Base-by-base conservation (phyloP, 2,329 filamentous ascomycete genomes). In the Neonectria coccinea region DNA sequence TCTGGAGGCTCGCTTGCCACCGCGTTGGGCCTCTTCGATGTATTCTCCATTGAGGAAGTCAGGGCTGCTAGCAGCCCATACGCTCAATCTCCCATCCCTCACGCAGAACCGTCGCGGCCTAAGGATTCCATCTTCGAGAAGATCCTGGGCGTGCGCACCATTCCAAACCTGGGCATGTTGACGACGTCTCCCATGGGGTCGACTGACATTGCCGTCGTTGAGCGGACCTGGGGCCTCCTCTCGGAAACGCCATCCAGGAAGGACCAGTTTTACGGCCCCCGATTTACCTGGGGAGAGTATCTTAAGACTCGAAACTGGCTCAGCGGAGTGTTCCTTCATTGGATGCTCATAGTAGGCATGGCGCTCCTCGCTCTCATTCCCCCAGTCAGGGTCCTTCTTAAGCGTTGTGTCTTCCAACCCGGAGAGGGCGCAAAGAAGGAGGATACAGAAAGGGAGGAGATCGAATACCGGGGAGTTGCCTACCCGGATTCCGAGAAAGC, bases 1-100 rank as follows among this genome's bases (percentile, higher is more conserved):
- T 91, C 89, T 1, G 89, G 89, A n/a, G 89, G 89, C 51, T 90
- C 92, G 2, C 79, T 94, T 5, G 84, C 87, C 36, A 94, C 93
- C 0, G 81, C 89, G 4, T 77, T 97, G 14, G 85, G 76, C 51
- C 68, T 89, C 22, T 81, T 88, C 61, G 88, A 90, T 27, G 76
- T 78, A 50, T 89, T 84, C 72, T 78, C 79, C 22, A 55, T 86
- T 18, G 78, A 80, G 52, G 80, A 89, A 56, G 68, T 90, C 6
- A 74, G 72, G 14, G 79, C 77, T 3, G 78, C 85, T 2, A 75
- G 79, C 58, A 74, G 76, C 25, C 88, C 88, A 14, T 90, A 84
- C 72, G 84, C 84, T 1, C 77, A 87, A 10, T 91, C 88, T 1
- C 89, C 89, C 0, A 74, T 88, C 12, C 80, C 83, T 2, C 83